These are phyloP conservation scores for Chytriomyces hyalinus DNA, from an alignment of 192 early-diverging fungal species.

Conservation along the genomic window DNA sequence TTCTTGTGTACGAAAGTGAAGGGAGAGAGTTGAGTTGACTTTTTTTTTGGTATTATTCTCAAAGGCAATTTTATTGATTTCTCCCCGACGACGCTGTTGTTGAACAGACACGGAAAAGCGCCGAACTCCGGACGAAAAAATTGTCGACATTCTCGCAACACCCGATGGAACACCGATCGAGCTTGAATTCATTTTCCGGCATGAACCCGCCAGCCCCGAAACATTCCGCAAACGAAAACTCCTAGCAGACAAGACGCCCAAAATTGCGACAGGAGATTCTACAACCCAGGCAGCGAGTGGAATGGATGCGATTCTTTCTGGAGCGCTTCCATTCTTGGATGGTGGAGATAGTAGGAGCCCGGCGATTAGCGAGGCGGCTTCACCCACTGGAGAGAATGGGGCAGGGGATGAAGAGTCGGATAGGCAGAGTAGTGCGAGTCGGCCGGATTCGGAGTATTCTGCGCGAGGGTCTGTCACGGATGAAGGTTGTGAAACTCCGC, in stretches of 20 bases:
- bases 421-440: neutral
- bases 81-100: neutral
- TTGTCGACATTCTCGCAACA: conserved; percentile 45
- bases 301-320: neutral
- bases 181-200: conserved; percentile 50
- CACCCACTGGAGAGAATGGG: neutral
- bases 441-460: conserved; percentile 4
- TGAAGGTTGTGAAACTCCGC: neutral
- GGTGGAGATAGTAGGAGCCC: neutral
- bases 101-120: conserved; percentile 34
- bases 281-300: neutral
- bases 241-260: conserved; percentile 7
- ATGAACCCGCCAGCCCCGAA: conserved; percentile 28
- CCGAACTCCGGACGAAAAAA: conserved; percentile 32
- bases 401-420: conserved; percentile 8
- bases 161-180: conserved; percentile 42
- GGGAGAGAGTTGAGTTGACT: conserved; percentile 31
- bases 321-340: conserved; percentile 16
- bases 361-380: neutral
- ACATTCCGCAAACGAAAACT: conserved; percentile 18
- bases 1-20: conserved; percentile 43
- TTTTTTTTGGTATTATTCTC: conserved; percentile 16
- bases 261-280: neutral
- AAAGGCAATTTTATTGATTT: neutral
- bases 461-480: conserved; percentile 1